Evolutionary conservation across 345 rosid species (phyloP).

Genomic region (Nephelium lappaceum): DNA sequence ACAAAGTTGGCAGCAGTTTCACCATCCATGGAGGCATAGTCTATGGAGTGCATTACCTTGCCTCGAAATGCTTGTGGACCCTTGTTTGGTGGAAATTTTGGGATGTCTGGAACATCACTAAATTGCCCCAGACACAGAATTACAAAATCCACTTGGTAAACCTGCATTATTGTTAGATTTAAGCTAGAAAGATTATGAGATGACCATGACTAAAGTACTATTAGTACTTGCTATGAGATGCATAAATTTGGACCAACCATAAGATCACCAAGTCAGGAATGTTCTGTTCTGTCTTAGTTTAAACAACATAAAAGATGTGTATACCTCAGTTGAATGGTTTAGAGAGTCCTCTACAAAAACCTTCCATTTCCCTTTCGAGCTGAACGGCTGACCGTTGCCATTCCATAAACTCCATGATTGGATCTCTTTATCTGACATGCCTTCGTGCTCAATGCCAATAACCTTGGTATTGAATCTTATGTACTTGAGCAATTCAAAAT

Average conservation of each 20-base stretch:
- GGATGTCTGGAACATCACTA: constrained; percentile 46
- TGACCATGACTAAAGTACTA: background rate
- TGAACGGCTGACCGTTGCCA: constrained; percentile 33
- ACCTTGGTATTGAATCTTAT: constrained; percentile 40
- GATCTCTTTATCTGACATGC: constrained; percentile 23
- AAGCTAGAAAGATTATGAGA: background rate
- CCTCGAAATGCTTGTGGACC: constrained; percentile 53
- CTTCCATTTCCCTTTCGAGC: constrained; percentile 41
- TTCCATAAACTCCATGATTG: constrained; percentile 37
- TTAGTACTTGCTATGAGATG: too few species aligned
- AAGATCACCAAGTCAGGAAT: too few species aligned
- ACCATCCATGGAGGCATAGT: constrained; percentile 32
- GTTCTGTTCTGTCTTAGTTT: background rate
- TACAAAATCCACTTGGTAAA: constrained; percentile 36
- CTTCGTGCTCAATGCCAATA: constrained; percentile 27
- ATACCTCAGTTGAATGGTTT: constrained; percentile 27
- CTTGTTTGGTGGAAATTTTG: constrained; percentile 36
- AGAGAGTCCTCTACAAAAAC: constrained; percentile 22
- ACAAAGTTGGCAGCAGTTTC: constrained; percentile 15
- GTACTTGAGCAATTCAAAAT: constrained; percentile 38
- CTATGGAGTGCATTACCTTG: constrained; percentile 50
- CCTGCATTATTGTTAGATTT: constrained; percentile 21
- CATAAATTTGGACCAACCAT: too few species aligned
- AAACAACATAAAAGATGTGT: background rate
- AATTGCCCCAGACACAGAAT: constrained; percentile 41